Evolutionary conservation across 805 yeast genomes (phyloP).

Genomic region (Saturnispora ahearnii): DNA sequence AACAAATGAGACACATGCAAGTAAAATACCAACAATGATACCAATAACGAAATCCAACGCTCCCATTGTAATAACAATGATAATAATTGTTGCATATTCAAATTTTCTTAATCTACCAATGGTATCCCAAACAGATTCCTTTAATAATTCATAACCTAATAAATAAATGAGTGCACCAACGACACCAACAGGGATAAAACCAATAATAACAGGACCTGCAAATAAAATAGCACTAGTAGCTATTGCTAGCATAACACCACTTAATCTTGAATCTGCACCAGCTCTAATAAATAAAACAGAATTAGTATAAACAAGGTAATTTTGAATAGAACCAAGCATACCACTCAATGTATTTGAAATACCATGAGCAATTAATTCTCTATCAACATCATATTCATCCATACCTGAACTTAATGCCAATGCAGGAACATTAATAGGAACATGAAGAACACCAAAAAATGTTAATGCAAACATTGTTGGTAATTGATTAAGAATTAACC

Average conservation of each 20-base stretch:
- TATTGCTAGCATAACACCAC: slow-evolving; percentile 81
- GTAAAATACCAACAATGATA: slow-evolving; percentile 76
- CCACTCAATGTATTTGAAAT: slow-evolving; percentile 83
- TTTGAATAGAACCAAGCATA: slow-evolving; percentile 77
- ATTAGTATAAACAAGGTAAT: slow-evolving; percentile 91
- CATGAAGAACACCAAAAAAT: slow-evolving; percentile 91
- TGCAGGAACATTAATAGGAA: slow-evolving; percentile 97
- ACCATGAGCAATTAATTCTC: slow-evolving; percentile 93
- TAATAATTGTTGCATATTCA: slow-evolving; percentile 76
- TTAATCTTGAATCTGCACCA: slow-evolving; percentile 83
- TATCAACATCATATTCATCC: slow-evolving; percentile 82
- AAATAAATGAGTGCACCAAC: slow-evolving; percentile 89
- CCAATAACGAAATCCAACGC: slow-evolving; percentile 92
- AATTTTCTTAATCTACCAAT: slow-evolving; percentile 62
- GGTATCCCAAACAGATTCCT: slow-evolving; percentile 83
- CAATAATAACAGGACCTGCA: slow-evolving; percentile 87
- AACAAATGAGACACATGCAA: slow-evolving; percentile 94
- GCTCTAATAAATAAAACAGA: slow-evolving; percentile 86
- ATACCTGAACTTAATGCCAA: slow-evolving; percentile 82
- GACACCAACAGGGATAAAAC: slow-evolving; percentile 89
- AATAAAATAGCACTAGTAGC: slow-evolving; percentile 78
- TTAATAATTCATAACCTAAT: slow-evolving; percentile 80
- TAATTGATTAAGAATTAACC: slow-evolving; percentile 51
- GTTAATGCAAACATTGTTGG: slow-evolving; percentile 96
- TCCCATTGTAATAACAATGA: slow-evolving; percentile 93